phyloP scores from a whole-genome alignment of 345 rosid genomes.

The Lepidium sativum region DNA sequence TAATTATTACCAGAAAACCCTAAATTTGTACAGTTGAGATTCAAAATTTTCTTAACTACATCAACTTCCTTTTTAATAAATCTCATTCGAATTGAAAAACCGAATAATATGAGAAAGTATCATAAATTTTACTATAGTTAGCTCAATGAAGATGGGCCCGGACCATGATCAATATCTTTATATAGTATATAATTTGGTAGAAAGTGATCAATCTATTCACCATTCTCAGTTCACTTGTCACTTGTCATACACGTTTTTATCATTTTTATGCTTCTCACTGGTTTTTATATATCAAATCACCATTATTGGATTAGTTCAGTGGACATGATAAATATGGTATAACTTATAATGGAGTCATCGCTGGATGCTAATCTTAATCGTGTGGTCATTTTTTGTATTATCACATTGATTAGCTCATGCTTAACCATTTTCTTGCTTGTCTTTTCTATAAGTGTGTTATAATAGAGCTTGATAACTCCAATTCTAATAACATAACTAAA shows the following conservation, averaged over 20 bases:
- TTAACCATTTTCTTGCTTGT: no score
- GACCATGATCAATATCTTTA: neutral
- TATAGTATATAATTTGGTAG: no score
- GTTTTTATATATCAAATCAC: neutral
- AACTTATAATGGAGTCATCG: slow-evolving; percentile 10
- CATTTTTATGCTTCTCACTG: neutral
- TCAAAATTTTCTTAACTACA: no score
- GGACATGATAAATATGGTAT: neutral
- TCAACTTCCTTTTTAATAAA: no score
- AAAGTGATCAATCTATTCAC: neutral
- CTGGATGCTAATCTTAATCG: slow-evolving; percentile 5
- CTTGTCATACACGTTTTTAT: slow-evolving; percentile 13
- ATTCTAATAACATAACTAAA: neutral
- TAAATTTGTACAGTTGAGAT: no score
- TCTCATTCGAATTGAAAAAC: no score
- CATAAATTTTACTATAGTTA: neutral
- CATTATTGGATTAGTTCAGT: slow-evolving; percentile 3
- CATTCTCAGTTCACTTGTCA: neutral
- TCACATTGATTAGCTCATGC: neutral
- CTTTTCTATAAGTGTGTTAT: neutral
- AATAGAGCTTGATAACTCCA: neutral
- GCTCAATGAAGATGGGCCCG: neutral
- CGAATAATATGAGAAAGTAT: no score
- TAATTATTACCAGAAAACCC: no score
- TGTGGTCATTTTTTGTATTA: neutral